Conservation (phyloP, 257 asterid species). For the Primulina eburnea region DNA sequence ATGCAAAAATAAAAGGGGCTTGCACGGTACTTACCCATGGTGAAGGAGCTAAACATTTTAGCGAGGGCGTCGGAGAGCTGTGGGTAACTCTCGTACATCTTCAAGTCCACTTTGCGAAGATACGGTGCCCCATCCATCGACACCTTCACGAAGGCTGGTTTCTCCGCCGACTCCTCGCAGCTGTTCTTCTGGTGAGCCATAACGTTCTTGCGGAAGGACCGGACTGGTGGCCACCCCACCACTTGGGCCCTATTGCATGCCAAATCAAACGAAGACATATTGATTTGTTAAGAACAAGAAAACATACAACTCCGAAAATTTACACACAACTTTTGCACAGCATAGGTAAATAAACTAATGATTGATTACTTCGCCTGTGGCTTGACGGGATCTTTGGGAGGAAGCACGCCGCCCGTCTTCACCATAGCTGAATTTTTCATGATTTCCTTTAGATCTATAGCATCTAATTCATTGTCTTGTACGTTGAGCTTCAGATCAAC, state of each 20-base stretch:
- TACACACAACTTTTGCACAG: too few relatives aligned
- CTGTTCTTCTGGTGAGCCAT: conserved; percentile 29
- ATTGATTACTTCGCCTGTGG: not conserved
- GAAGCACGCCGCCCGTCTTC: not conserved
- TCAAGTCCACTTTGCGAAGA: conserved; percentile 40
- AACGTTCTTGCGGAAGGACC: conserved; percentile 40
- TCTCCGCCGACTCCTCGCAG: conserved; percentile 26
- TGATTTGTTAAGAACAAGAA: too few relatives aligned
- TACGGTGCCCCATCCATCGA: conserved; percentile 51
- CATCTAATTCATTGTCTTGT: not conserved
- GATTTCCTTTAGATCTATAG: not conserved
- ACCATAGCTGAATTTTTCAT: not conserved
- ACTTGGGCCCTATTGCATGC: conserved; percentile 36
- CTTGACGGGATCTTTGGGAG: not conserved
- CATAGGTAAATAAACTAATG: too few relatives aligned
- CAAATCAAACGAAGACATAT: not conserved
- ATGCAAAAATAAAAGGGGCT: not conserved
- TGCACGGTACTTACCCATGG: conserved; percentile 27
- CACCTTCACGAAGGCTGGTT: conserved; percentile 45
- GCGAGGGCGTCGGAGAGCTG: conserved; percentile 40
- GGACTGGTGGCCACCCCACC: conserved; percentile 53
- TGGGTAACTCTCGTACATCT: conserved; percentile 36
- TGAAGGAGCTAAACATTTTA: conserved; percentile 45
- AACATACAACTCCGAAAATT: too few relatives aligned
- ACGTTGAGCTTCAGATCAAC: not conserved